These are phyloP conservation scores for Bacterosira constricta DNA, from an alignment of 108 stramenopile genomes.

Conservation along the genomic window DNA sequence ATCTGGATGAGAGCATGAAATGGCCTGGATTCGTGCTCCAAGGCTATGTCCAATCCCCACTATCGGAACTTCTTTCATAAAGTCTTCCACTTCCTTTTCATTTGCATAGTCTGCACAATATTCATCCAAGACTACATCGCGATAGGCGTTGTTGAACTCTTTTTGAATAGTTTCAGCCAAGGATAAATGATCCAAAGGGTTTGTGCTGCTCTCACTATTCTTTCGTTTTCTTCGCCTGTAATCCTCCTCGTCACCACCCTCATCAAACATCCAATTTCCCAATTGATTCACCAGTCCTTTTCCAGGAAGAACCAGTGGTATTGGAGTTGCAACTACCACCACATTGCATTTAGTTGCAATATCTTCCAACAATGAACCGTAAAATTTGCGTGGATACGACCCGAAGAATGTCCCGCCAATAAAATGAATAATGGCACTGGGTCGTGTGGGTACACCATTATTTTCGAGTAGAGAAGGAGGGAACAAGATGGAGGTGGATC, in stretches of 20 bases:
- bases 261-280: conserved; percentile 37
- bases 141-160: conserved; percentile 69
- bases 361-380: conserved; percentile 65
- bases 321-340: conserved; percentile 73
- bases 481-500: conserved; percentile 62
- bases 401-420: conserved; percentile 86
- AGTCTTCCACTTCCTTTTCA: conserved; percentile 39
- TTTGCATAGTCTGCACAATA: conserved; percentile 50
- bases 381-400: conserved; percentile 69
- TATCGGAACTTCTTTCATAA: conserved; percentile 53
- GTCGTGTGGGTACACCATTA: conserved; percentile 29
- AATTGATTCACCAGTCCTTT: conserved; percentile 29
- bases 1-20: conserved; percentile 48
- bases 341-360: conserved; percentile 60
- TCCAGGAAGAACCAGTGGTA: conserved; percentile 67
- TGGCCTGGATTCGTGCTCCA: conserved; percentile 71
- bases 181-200: conserved; percentile 73
- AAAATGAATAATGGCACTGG: conserved; percentile 78
- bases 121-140: conserved; percentile 76
- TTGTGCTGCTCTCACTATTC: conserved; percentile 9
- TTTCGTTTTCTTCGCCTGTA: background rate
- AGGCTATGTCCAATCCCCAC: conserved; percentile 83
- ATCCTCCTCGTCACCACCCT: conserved; percentile 1
- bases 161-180: conserved; percentile 49
- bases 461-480: no score